Evolutionary conservation across 306 rosid genomes (phyloP).

Genomic region (Pueraria montana): DNA sequence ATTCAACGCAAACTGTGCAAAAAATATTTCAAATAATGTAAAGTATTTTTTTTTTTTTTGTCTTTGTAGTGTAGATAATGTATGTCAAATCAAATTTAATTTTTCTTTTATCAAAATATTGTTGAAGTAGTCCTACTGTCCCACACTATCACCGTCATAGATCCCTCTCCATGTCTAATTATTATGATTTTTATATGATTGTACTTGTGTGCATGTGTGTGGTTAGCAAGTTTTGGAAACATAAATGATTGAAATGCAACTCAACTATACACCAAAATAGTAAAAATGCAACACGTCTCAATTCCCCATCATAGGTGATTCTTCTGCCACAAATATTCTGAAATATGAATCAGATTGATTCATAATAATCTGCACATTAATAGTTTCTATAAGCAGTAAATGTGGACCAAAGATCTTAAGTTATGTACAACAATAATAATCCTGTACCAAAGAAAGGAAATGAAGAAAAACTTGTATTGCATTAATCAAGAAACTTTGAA

Average conservation of each 20-base stretch:
- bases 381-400: not conserved
- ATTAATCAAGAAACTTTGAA: not conserved
- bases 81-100: not conserved
- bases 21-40: not conserved
- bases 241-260: not conserved
- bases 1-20: not conserved
- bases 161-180: not conserved
- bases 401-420: not conserved
- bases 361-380: not conserved
- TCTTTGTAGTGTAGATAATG: not conserved
- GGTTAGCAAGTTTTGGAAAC: not conserved
- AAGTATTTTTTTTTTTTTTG: not conserved
- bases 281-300: not conserved
- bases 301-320: not conserved
- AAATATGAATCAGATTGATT: not conserved
- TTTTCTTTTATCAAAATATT: conserved; percentile 9
- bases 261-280: not conserved
- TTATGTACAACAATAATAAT: not conserved
- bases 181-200: not conserved
- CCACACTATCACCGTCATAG: not conserved
- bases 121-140: not conserved
- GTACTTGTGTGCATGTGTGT: not conserved
- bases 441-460: not conserved
- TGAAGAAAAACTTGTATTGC: conserved; percentile 3
- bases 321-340: conserved; percentile 11